Percentiles rank a stretch among this genome's conserved stretches.
Evolutionary conservation across 257 asterid genomes (phyloP).

Genomic region (Fraxinus quadrangulata): DNA sequence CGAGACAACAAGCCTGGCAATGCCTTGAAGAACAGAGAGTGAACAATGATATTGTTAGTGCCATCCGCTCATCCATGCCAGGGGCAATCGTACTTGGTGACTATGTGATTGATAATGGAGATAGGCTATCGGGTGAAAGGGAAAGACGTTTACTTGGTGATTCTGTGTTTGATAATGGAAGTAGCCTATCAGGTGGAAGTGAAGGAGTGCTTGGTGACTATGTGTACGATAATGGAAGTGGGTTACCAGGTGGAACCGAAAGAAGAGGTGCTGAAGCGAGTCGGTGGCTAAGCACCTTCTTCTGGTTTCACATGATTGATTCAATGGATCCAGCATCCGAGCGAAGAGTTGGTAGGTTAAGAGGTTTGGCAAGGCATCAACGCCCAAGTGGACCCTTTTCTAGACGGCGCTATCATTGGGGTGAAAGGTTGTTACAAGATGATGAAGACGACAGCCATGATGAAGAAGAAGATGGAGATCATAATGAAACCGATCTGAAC

Average conservation of each 20-base stretch:
- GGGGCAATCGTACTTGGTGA: conserved; percentile 81
- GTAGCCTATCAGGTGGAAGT: conserved; percentile 38
- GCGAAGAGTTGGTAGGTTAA: conserved; percentile 62
- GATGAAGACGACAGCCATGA: conserved; percentile 26
- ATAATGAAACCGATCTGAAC: conserved; percentile 35
- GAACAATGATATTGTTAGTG: conserved; percentile 76
- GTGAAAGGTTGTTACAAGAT: conserved; percentile 63
- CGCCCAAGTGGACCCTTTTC: conserved; percentile 51
- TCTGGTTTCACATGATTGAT: conserved; percentile 83
- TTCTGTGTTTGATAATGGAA: conserved; percentile 45
- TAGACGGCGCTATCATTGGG: conserved; percentile 80
- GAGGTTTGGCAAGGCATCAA: conserved; percentile 63
- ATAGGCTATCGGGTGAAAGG: conserved; percentile 38
- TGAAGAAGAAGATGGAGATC: conserved; percentile 29
- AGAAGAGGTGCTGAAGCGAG: conserved; percentile 49
- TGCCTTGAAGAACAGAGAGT: conserved; percentile 78
- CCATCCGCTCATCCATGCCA: conserved; percentile 78
- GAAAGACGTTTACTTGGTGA: conserved; percentile 40
- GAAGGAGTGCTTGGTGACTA: conserved; percentile 45
- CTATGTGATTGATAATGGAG: conserved; percentile 49
- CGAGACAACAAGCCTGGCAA: conserved; percentile 78
- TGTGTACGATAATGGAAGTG: conserved; percentile 44
- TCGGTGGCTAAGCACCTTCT: conserved; percentile 66
- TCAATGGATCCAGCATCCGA: conserved; percentile 61
- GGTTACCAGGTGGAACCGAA: conserved; percentile 32